Percentiles rank a stretch among this genome's conserved stretches.
Evolutionary conservation across 805 yeast species (phyloP).

Genomic region (Cyberlindnera xylosilytica): DNA sequence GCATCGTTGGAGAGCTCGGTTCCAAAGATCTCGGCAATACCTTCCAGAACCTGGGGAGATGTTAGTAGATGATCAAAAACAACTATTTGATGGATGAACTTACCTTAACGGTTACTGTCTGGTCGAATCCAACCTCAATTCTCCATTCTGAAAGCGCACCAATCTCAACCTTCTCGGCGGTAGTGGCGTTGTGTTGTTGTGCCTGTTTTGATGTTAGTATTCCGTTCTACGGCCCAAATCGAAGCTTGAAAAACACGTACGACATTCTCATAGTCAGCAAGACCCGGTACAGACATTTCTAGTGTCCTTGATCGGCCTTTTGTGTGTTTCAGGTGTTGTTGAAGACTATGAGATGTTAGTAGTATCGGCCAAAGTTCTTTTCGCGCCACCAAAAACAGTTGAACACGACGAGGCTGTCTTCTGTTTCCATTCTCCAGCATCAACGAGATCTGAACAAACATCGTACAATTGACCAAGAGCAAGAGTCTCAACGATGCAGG

Average conservation of each 20-base stretch:
- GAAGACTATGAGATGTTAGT: too few relatives aligned
- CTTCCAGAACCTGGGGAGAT: conserved; percentile 39
- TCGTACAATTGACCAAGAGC: too few relatives aligned
- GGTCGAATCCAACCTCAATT: conserved; percentile 58
- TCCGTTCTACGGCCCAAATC: background rate
- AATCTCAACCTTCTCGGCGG: conserved; percentile 18
- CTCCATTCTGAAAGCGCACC: conserved; percentile 64
- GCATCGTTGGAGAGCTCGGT: conserved; percentile 80
- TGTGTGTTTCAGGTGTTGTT: too few relatives aligned
- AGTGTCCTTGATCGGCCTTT: conserved; percentile 20
- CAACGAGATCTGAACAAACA: too few relatives aligned
- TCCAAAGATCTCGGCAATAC: conserved; percentile 88
- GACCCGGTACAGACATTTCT: conserved; percentile 20
- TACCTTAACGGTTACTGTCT: conserved; percentile 44
- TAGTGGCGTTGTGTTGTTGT: conserved; percentile 6
- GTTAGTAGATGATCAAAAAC: background rate
- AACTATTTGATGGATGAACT: background rate
- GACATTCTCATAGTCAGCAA: conserved; percentile 6
- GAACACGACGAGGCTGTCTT: too few relatives aligned
- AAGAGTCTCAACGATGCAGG: background rate
- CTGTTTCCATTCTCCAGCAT: too few relatives aligned
- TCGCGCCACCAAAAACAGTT: background rate
- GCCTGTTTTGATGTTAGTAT: conserved; percentile 2
- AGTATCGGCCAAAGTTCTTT: too few relatives aligned
- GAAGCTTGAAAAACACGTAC: conserved; percentile 3